Base-by-base conservation (phyloP, 495 filamentous ascomycete genomes). In the Podospora didyma region DNA sequence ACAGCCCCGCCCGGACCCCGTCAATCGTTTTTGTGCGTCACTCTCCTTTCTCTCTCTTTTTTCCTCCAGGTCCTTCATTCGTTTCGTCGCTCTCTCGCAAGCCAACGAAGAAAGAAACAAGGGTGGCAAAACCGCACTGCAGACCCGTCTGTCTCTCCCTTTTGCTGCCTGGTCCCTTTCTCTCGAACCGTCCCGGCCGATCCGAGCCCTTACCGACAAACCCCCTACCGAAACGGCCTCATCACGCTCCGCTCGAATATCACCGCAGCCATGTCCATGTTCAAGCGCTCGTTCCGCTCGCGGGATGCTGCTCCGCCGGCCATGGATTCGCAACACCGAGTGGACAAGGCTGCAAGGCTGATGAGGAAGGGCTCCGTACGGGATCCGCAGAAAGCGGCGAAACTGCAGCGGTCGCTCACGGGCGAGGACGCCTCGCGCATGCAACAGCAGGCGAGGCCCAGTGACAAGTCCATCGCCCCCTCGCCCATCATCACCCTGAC, bases 401-500 rank as follows among this genome's bases (percentile, higher is more conserved):
- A 86, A 80, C 78, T 89, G 80, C 80, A 89, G 68, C 85, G 63
- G 67, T 75, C 70, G 66, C 66, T 72, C 57, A 66, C 60, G 51
- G 69, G 70, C 58, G 63, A 70, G 57, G 61, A 68, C 28, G 53
- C 59, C 55, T 64, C 55, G 57, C 55, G 68, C 56, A 59, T 59
- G 52, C 58, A 53, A 26, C 42, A 49, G 45, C 66, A 86, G 82
- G 69, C 78, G 69, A 72, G 72, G 69, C 64, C 69, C 79, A 67
- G 65, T 58, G 72, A 69, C 53, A 64, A 68, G 54, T 60, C 63
- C 52, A 46, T 72, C 62, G 69, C 70, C 35, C 72, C 85, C 57
- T 90, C 87, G 59, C 86, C 89, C 60, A 93, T 96, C 72, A 75
- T 96, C 69, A 93, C 90, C 51, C 75, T 96, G 64, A 79, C 88